Evolutionary conservation across 768 basidiomycete species (phyloP), one percentile per base, ranked within the genome.

Genomic region (Tricholoma sp.): DNA sequence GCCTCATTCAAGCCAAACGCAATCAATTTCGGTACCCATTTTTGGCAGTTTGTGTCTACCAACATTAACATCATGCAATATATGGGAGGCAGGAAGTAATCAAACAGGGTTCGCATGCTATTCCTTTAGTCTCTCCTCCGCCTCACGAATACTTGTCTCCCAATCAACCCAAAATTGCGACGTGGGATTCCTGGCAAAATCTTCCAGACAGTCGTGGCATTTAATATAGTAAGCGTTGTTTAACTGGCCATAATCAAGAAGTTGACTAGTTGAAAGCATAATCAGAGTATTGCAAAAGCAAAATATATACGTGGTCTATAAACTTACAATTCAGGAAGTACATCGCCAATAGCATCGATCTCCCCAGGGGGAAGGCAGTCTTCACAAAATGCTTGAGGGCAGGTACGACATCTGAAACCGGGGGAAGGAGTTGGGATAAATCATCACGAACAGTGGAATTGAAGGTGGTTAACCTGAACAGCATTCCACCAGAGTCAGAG

Each of bases 331-430:
- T 86, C 83, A 14, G 84, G 84, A 5, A 85, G 61, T 1, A 69
- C 67, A 3, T 84, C 82, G 3, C 84, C 84, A 37, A 85, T 68
- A 12, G 78, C 72, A 29, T 78, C 76, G 32, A 83, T 69, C 4
- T 82, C 77, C 4, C 76, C 80, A 2, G 66, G 60, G 4, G 81
- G 78, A 39, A 86, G 59, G 64, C 84, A 85, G 60, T 85, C 84
- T 54, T 85, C 82, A 66, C 84, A 86, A 59, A 79, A 82, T 1
- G 84, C 82, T 53, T 74, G 68, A 14, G 80, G 76, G 63, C 85
- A 86, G 0, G 82, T 84, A 56, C 78, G 81, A 59, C 83, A 85
- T 58, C 83, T 83, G 52, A 18, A 29, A 19, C 32, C n/a, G 10
- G 49, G 57, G n/a, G 32, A 43, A 9, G 56, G 29, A 7, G 19